These are phyloP conservation scores for Cyberlindnera suaveolens DNA, from an alignment of 805 yeast genomes.

Conservation along the genomic window DNA sequence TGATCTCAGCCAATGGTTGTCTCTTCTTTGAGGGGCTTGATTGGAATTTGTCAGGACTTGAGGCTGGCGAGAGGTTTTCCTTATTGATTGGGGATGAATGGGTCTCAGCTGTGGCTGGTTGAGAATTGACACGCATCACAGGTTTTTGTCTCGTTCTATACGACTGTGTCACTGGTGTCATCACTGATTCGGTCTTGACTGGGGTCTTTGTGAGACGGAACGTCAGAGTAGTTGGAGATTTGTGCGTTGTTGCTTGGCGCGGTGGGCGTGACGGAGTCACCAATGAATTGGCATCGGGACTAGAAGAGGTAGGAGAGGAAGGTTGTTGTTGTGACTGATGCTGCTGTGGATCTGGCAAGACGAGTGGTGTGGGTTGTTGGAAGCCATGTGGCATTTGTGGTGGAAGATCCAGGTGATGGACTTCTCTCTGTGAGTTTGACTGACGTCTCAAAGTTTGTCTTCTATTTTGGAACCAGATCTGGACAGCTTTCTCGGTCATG, in stretches of 20 bases:
- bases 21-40: conserved; percentile 4
- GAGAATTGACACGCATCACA: conserved; percentile 16
- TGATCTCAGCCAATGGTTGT: conserved; percentile 11
- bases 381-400: background rate
- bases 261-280: conserved; percentile 19
- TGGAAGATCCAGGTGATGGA: conserved; percentile 23
- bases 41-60: background rate
- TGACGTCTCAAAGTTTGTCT: conserved; percentile 73
- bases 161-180: conserved; percentile 8
- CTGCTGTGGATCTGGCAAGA: background rate
- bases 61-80: conserved; percentile 9
- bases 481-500: conserved; percentile 97
- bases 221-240: conserved; percentile 16
- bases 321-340: conserved; percentile 2
- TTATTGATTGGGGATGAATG: conserved; percentile 6
- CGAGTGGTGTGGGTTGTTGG: conserved; percentile 6
- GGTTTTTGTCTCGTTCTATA: conserved; percentile 8
- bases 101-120: conserved; percentile 6
- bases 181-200: conserved; percentile 2
- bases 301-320: conserved; percentile 4
- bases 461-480: conserved; percentile 96
- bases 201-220: conserved; percentile 16
- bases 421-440: conserved; percentile 25
- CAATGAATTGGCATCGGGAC: conserved; percentile 1
- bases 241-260: background rate